Percentiles rank a stretch among this genome's conserved stretches.
phyloP scores from a whole-genome alignment of 495 filamentous ascomycete genomes.

The Aspergillus cristatus region DNA sequence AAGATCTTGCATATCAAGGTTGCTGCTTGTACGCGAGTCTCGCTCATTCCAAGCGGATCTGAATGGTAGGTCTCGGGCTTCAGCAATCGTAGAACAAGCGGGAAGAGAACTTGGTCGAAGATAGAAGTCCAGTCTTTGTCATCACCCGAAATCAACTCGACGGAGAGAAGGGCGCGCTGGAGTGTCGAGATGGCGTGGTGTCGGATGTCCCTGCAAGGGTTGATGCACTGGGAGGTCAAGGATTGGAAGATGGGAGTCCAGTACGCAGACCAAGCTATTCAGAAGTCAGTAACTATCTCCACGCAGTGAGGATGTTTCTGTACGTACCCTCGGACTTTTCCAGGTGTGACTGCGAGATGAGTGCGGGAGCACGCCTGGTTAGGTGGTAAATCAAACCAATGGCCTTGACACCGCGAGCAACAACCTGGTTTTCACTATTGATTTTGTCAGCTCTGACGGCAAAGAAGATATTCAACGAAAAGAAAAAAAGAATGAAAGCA shows the following conservation, averaged over 20 bases:
- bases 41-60: slow-evolving; percentile 88
- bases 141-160: slow-evolving; percentile 63
- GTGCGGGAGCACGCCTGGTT: slow-evolving; percentile 66
- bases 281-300: too few species aligned
- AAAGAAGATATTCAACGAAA: not conserved
- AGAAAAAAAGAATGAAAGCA: slow-evolving; percentile 8
- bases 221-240: slow-evolving; percentile 81
- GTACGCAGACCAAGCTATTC: slow-evolving; percentile 86
- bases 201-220: slow-evolving; percentile 89
- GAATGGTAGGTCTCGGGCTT: slow-evolving; percentile 95
- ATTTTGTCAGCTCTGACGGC: slow-evolving; percentile 8
- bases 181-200: slow-evolving; percentile 81
- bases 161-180: slow-evolving; percentile 76
- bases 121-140: slow-evolving; percentile 91
- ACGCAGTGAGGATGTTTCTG: not conserved
- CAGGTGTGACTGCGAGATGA: slow-evolving; percentile 89
- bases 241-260: slow-evolving; percentile 93
- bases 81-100: slow-evolving; percentile 77
- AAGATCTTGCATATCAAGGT: slow-evolving; percentile 92
- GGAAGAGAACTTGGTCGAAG: slow-evolving; percentile 90
- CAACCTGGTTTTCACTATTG: slow-evolving; percentile 59
- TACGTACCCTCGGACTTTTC: slow-evolving; percentile 70
- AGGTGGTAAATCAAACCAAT: slow-evolving; percentile 71
- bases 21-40: slow-evolving; percentile 87
- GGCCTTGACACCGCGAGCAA: slow-evolving; percentile 70